These are phyloP conservation scores for Fremontodendron californicum DNA, from an alignment of 345 rosid species.

Conservation along the genomic window DNA sequence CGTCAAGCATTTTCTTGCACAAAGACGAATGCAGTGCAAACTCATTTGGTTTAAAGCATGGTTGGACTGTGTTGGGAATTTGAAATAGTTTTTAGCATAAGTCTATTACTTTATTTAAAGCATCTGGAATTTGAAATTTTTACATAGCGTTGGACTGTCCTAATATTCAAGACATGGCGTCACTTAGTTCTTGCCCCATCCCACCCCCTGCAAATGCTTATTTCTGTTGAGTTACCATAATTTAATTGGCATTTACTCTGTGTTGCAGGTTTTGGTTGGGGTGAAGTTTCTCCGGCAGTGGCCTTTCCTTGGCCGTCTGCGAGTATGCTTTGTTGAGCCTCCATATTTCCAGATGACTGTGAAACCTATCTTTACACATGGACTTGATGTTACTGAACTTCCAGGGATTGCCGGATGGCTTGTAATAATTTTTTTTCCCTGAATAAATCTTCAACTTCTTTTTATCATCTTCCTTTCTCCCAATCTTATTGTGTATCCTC, in stretches of 20 bases:
- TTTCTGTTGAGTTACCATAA: background rate
- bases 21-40: background rate
- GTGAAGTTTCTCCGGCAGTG: constrained; percentile 78
- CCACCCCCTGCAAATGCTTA: background rate
- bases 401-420: constrained; percentile 99
- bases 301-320: constrained; percentile 88
- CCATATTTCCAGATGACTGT: constrained; percentile 94
- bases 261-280: constrained; percentile 74
- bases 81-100: too few species aligned
- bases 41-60: background rate
- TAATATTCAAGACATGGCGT: background rate
- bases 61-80: background rate
- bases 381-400: constrained; percentile 79
- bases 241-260: constrained; percentile 2
- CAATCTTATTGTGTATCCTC: constrained; percentile 11
- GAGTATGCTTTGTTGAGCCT: constrained; percentile 92
- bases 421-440: constrained; percentile 34
- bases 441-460: constrained; percentile 11
- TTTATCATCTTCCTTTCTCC: constrained; percentile 1
- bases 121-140: background rate
- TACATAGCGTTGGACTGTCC: background rate
- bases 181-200: background rate
- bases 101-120: too few species aligned
- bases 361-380: constrained; percentile 69
- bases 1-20: background rate